Base-by-base conservation (phyloP, 1,139 yeast genomes). In the Hyphopichia wangnamkhiaoensis region DNA sequence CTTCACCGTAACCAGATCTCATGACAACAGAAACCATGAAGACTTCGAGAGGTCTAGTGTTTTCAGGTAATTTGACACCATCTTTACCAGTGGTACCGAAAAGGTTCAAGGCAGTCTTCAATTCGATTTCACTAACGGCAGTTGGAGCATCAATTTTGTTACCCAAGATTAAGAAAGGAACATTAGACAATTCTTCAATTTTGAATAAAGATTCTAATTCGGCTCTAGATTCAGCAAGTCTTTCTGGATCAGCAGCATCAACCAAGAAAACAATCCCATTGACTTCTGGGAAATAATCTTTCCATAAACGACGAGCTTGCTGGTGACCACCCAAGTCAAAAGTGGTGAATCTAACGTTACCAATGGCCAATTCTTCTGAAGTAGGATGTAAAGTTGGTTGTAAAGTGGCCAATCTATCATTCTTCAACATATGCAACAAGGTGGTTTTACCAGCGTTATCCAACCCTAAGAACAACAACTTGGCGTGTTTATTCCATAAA, bases 371-470 rank as follows among this genome's bases (percentile, higher is more conserved):
- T 65, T 93, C 99, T 69, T 93, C 99, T 18, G 97, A 89, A 26
- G 98, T 89, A 54, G 99, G 99, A 65, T 93, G 99, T 68, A 93
- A 82, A 23, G 99, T 93, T 52, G 98, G 98, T 66, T 90, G 96
- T 57, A 93, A 80, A 35, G 97, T 90, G 42, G 98, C 98, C 69
- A 93, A 80, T 70, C 99, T 84, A 66, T 93, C 99, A 62, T 93
- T 94, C 75, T 86, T 93, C 63, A 93, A 79, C 96, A 93, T 93
- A 66, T 93, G 98, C 59, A 93, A 78, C 55, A 93, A 76, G 31
- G 99, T 93, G 41, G 98, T 93, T 66, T 93, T 93, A 64, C 99
- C 99, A 38, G 99, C 99, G 59, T 94, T 94, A 68, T 93, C 99
- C 53, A 93, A 82, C 44, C 99, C 99, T 48, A 93, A 79, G 68